phyloP scores from a whole-genome alignment of 306 rosid species.

The Neltuma alba region DNA sequence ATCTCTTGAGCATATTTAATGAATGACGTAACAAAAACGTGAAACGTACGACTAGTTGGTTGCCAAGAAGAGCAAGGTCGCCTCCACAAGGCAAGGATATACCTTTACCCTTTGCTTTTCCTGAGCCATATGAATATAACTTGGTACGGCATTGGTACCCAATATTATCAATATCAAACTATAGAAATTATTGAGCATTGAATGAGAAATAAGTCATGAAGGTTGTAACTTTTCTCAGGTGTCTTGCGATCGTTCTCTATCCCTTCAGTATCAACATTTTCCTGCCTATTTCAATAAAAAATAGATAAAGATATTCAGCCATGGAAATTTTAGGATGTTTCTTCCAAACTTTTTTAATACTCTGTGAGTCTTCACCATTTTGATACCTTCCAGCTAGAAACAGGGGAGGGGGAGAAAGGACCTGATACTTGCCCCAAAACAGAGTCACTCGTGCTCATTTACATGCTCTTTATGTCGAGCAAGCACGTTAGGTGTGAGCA shows the following conservation, averaged over 20 bases:
- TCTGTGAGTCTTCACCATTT: background rate
- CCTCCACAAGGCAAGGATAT: conserved; percentile 9
- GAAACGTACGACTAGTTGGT: background rate
- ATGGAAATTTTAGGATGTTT: background rate
- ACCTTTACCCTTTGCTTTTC: background rate
- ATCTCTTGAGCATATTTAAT: background rate
- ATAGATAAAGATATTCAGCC: background rate
- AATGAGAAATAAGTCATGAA: no score
- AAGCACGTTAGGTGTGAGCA: background rate
- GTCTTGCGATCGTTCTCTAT: no score
- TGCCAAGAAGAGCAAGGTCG: background rate
- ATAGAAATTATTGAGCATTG: background rate
- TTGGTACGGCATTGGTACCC: background rate
- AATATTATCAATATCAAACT: background rate
- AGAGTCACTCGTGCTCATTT: background rate
- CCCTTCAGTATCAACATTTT: no score
- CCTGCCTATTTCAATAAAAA: background rate
- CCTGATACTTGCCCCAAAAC: conserved; percentile 4
- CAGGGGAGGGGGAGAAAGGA: background rate
- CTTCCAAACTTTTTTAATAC: background rate
- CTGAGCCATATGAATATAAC: background rate
- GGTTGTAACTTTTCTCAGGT: no score
- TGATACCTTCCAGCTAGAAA: background rate
- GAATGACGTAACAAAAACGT: background rate
- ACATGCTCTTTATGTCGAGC: background rate